Conservation (phyloP, 169 alveolate genomes). For the Cryptosporidium ubiquitum region DNA sequence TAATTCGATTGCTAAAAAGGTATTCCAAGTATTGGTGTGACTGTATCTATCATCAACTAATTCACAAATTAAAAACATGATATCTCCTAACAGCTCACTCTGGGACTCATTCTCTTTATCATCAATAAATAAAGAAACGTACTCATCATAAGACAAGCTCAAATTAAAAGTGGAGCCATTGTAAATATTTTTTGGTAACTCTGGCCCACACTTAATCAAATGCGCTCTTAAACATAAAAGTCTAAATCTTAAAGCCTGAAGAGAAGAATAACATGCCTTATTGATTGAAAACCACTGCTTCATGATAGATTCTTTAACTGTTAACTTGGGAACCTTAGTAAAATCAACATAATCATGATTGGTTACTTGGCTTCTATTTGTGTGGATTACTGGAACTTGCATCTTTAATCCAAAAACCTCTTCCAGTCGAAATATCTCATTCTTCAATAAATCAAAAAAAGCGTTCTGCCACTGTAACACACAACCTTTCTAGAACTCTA, state of each 20-base stretch:
- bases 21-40: neutral
- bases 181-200: neutral
- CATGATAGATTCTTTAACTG: constrained; percentile 5
- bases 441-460: neutral
- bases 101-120: neutral
- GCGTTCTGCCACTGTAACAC: neutral
- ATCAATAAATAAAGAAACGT: constrained; percentile 1
- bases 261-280: constrained; percentile 22
- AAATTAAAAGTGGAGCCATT: constrained; percentile 37
- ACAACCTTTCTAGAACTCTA: neutral
- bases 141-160: constrained; percentile 32
- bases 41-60: neutral
- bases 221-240: constrained; percentile 36
- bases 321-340: constrained; percentile 7
- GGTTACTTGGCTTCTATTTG: neutral
- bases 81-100: constrained; percentile 22
- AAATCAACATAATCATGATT: neutral
- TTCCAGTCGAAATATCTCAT: neutral
- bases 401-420: neutral
- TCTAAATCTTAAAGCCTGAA: constrained; percentile 50
- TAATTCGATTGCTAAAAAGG: constrained; percentile 32
- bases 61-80: constrained; percentile 37
- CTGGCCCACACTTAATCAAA: constrained; percentile 16
- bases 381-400: constrained; percentile 7
- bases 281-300: constrained; percentile 54